Evolutionary conservation across 176 grass and related monocot species (phyloP), one percentile per base, ranked within the genome.

Genomic region (Oryza coarctata): DNA sequence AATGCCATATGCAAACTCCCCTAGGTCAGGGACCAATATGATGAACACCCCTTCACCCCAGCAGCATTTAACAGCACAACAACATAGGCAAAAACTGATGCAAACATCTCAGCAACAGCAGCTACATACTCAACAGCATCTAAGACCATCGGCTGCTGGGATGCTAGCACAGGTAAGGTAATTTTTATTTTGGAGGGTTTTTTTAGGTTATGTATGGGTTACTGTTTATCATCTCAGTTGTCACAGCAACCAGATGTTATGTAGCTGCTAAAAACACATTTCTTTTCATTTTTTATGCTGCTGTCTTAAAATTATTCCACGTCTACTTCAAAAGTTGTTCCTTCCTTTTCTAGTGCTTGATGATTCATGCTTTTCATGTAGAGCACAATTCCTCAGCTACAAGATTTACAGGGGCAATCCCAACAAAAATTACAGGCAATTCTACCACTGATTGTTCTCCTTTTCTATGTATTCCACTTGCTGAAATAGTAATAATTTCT

Each of bases 341-440:
- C 34, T 57, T 52, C 17, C 26, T 41, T 86, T 83, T 57, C 23
- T 71, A 36, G 27, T 73, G 67, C 74, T 74, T 70, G 70, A 15
- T 26, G 7, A 65, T 49, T n/a, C n/a, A 36, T 66, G 43, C 13
- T 71, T 83, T 84, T 82, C n/a, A 79, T 88, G 82, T 82, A 95
- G 96, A 88, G 74, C 50, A 73, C 90, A 86, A 91, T 98, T 38
- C 85, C 96, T 70, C 95, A 95, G 83, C 78, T 95, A 74, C 90
- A 98, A 85, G 96, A 95, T 87, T 84, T 93, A 83, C 87, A 94
- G 71, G 90, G 93, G 11, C 96, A 95, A 65, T 34, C 84, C 84
- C 95, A 98, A 68, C 95, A 95, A 75, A 98, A 95, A 78, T 63
- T 95, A 73, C 96, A 95, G 87, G 89, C 71, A 89, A 78, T 92